Percentiles rank a stretch among this genome's conserved stretches.
Evolutionary conservation across 2,329 filamentous ascomycete genomes (phyloP).

Genomic region (Colletotrichum phormii): DNA sequence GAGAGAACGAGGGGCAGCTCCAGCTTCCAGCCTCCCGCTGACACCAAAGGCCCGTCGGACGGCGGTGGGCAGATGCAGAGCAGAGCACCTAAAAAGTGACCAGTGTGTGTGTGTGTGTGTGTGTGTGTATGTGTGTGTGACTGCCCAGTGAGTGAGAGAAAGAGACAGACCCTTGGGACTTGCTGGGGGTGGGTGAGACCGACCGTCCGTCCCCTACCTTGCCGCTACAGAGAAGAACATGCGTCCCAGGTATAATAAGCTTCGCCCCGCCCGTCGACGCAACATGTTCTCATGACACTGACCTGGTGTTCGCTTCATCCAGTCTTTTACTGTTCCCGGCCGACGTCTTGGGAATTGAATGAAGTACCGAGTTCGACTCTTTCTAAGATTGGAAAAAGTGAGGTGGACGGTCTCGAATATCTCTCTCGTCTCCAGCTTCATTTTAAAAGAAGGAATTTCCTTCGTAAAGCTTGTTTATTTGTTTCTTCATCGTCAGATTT

Average conservation of each 20-base stretch:
- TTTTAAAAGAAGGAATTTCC: neutral
- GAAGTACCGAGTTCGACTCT: neutral
- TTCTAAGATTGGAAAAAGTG: neutral
- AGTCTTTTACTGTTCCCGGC: neutral
- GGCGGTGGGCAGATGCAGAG: neutral
- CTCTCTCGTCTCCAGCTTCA: neutral
- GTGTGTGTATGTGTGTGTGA: neutral
- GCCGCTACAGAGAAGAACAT: slow-evolving; percentile 19
- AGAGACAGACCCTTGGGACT: neutral
- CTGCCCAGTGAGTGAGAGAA: neutral
- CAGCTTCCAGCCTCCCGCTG: slow-evolving; percentile 18
- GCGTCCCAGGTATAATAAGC: slow-evolving; percentile 31
- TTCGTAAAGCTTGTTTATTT: slow-evolving; percentile 21
- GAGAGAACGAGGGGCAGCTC: neutral
- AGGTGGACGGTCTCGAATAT: neutral
- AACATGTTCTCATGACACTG: slow-evolving; percentile 35
- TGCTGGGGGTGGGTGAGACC: neutral
- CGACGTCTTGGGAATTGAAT: neutral
- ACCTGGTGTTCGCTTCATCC: slow-evolving; percentile 14
- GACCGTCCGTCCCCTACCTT: neutral
- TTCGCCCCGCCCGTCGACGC: slow-evolving; percentile 32
- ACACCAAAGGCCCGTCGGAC: neutral
- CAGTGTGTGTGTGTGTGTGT: too few relatives aligned
- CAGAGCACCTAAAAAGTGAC: neutral
- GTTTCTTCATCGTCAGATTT: neutral